Percentiles rank a stretch among this genome's conserved stretches.
Conservation (phyloP, 164 flowering plant genomes). For the Berberis vulgaris region DNA sequence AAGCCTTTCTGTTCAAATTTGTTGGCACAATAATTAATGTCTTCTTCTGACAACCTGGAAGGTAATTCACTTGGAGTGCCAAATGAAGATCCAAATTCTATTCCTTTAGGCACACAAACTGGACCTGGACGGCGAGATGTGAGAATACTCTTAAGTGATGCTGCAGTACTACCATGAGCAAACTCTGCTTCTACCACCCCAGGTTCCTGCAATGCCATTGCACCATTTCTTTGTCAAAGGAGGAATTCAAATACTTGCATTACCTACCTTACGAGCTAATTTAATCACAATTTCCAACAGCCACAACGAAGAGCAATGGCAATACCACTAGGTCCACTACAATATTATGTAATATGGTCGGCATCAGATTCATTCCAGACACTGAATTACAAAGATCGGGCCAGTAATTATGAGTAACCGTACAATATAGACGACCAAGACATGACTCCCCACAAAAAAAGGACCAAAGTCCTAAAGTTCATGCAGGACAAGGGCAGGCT, state of each 20-base stretch:
- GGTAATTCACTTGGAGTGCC: constrained; percentile 26
- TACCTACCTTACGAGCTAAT: background rate
- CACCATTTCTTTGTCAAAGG: background rate
- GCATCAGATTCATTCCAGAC: background rate
- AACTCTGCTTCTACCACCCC: constrained; percentile 52
- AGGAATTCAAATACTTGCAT: background rate
- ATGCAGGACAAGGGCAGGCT: too few relatives aligned
- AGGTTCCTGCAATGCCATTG: constrained; percentile 29
- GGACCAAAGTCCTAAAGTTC: too few relatives aligned
- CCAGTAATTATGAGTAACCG: background rate
- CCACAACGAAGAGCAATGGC: background rate
- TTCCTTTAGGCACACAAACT: constrained; percentile 31
- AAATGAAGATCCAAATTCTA: constrained; percentile 14
- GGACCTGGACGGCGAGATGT: constrained; percentile 35
- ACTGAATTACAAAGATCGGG: background rate
- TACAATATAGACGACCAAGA: too few relatives aligned
- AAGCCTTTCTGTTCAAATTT: constrained; percentile 48
- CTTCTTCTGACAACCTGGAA: constrained; percentile 58
- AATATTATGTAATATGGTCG: background rate
- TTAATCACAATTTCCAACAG: background rate
- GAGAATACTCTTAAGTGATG: constrained; percentile 28
- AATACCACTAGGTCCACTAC: background rate
- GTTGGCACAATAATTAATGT: constrained; percentile 40
- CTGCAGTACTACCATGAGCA: constrained; percentile 21
- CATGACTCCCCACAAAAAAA: too few relatives aligned